These are phyloP conservation scores for Butyriboletus pseudospeciosus DNA, from an alignment of 1,284 basidiomycete genomes.

Conservation along the genomic window DNA sequence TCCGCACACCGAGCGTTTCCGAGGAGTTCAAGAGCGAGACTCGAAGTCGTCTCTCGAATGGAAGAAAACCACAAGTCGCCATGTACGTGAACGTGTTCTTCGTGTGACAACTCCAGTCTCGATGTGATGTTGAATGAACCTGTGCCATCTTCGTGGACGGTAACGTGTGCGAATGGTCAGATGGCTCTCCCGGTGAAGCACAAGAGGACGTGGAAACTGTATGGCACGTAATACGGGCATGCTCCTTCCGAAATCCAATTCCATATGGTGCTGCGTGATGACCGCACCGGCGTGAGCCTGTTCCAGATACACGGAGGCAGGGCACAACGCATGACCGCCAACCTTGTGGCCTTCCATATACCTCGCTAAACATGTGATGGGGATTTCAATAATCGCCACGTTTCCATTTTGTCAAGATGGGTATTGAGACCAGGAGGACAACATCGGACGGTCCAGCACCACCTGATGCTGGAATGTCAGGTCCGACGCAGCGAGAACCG, in stretches of 20 bases:
- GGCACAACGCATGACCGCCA: constrained; percentile 54
- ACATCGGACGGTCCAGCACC: constrained; percentile 36
- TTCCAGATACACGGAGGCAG: constrained; percentile 65
- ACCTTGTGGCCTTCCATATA: constrained; percentile 61
- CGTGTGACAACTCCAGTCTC: constrained; percentile 25
- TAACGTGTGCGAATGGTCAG: constrained; percentile 41
- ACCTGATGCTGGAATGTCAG: neutral
- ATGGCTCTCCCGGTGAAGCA: constrained; percentile 37
- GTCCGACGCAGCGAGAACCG: neutral
- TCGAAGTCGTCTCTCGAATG: constrained; percentile 27
- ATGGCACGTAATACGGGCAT: constrained; percentile 43
- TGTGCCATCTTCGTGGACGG: constrained; percentile 33
- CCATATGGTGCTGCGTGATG: constrained; percentile 34
- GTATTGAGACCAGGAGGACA: constrained; percentile 43
- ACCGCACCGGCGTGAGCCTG: constrained; percentile 47
- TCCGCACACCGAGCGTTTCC: constrained; percentile 36
- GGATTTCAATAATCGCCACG: constrained; percentile 50
- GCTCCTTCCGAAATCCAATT: constrained; percentile 28
- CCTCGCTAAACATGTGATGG: constrained; percentile 40
- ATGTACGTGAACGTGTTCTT: constrained; percentile 43
- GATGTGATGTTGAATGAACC: constrained; percentile 50
- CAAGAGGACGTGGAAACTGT: constrained; percentile 53
- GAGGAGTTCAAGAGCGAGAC: constrained; percentile 34
- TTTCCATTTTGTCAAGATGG: constrained; percentile 40
- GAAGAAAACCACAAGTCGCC: constrained; percentile 44